Evolutionary conservation across 768 basidiomycete species (phyloP).

Genomic region (Tylopilus sp.): DNA sequence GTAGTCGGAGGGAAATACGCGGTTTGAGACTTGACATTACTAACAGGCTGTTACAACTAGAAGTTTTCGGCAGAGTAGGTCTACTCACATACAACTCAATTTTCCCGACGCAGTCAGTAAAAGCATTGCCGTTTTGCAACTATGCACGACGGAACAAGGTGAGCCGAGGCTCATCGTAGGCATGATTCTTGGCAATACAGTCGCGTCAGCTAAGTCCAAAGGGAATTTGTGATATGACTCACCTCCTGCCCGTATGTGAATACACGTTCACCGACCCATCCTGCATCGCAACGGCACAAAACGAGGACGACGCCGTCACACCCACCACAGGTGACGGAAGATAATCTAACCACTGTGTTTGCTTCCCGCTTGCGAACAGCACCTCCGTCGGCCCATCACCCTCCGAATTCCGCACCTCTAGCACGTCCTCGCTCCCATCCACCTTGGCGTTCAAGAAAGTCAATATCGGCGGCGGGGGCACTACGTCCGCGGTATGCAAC

Average conservation of each 20-base stretch:
- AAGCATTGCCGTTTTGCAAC: constrained; percentile 60
- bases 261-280: constrained; percentile 85
- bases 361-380: constrained; percentile 56
- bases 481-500: constrained; percentile 17
- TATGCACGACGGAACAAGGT: constrained; percentile 66
- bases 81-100: constrained; percentile 69
- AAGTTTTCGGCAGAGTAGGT: not conserved
- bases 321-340: constrained; percentile 68
- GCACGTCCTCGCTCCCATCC: constrained; percentile 62
- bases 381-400: constrained; percentile 66
- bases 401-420: constrained; percentile 81
- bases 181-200: constrained; percentile 54
- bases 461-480: constrained; percentile 55
- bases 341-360: constrained; percentile 89
- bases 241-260: constrained; percentile 82
- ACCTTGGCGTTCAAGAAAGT: constrained; percentile 56
- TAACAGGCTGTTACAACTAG: constrained; percentile 30
- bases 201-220: not conserved
- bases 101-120: constrained; percentile 70
- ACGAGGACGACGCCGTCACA: constrained; percentile 57
- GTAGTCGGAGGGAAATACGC: constrained; percentile 66
- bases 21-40: constrained; percentile 70
- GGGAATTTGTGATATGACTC: constrained; percentile 17
- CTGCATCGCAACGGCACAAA: constrained; percentile 73
- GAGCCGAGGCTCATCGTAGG: constrained; percentile 72